A percentile compares a stretch with the other conserved stretches of the same genome.
Evolutionary conservation across 352 stramenopile genomes (phyloP).

Genomic region (Globisporangium sylvaticum): DNA sequence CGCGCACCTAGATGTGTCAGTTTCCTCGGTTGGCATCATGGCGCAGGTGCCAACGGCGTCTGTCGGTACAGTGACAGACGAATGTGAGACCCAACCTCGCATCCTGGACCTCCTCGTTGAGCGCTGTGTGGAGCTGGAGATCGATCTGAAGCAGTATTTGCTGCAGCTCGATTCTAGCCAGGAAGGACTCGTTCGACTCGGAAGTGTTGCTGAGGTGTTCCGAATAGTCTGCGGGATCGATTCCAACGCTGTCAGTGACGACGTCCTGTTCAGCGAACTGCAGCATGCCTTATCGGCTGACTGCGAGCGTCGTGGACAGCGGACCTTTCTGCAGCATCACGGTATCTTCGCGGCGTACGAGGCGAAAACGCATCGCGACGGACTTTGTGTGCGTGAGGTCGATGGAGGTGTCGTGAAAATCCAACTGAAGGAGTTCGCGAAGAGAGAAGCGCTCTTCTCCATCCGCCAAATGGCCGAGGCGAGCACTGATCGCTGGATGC

Average conservation of each 20-base stretch:
- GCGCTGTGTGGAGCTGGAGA: constrained; percentile 24
- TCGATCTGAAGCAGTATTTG: constrained; percentile 26
- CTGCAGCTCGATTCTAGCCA: constrained; percentile 24
- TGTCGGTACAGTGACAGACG: constrained; percentile 28
- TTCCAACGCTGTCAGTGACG: constrained; percentile 3
- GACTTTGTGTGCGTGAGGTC: constrained; percentile 5
- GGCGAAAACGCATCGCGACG: constrained; percentile 9
- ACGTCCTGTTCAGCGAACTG: constrained; percentile 11
- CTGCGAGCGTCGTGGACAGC: constrained; percentile 16
- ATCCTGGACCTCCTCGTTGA: constrained; percentile 23
- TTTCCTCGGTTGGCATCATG: constrained; percentile 3
- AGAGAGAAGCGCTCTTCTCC: background rate
- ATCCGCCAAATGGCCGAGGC: constrained; percentile 8
- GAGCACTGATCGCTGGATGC: constrained; percentile 23
- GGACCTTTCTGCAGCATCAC: constrained; percentile 22
- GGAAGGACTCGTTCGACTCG: constrained; percentile 22
- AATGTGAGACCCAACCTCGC: constrained; percentile 2
- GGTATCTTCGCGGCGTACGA: constrained; percentile 20
- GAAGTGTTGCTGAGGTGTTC: constrained; percentile 25
- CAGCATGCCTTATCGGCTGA: constrained; percentile 14
- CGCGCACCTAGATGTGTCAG: background rate
- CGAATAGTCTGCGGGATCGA: constrained; percentile 23
- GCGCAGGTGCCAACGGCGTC: constrained; percentile 10
- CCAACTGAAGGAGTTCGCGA: constrained; percentile 23
- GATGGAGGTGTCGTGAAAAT: constrained; percentile 19